Base-by-base conservation (phyloP, 345 rosid species). In the Gossypium mustelinum region DNA sequence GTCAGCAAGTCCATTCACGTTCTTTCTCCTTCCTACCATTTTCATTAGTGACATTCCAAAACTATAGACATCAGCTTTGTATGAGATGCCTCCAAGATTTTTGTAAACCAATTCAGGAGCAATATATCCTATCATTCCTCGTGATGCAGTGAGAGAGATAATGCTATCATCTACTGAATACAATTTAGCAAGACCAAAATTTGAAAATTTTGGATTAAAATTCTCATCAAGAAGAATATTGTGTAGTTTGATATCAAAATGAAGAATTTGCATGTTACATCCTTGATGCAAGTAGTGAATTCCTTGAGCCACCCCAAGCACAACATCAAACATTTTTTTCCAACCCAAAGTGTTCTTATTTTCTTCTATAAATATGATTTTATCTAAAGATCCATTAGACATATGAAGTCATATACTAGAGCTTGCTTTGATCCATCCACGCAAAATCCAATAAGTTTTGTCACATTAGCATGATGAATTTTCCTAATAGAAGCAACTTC, bases 401-500 rank as follows among this genome's bases (percentile, higher is more conserved):
- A 76, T 20, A 20, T 69, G 34, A 57, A 69, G 3, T 69, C 74
- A 47, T 69, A 70, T 1, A 76, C 20, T 11, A 69, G 75, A 10
- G 74, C 79, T 9, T 61, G 58, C 16, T 76, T 76, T 2, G 74
- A 69, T 25, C 75, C 39, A 3, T 76, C 62, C 3, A 39, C 20
- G 3, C 68, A 63, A 34, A 29, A 63, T 34, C 48, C 45, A 34
- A 63, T 9, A 39, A 63, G 68, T 63, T 41, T 41, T 9, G 22
- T 7, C 20, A 63, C 22, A 63, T 39, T 63, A 16, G 16, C 11
- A 2, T 63, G 68, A 63, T 63, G 22, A 59, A 59, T 59, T 9
- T 41, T 59, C 39, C 41, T 17, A 11, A 59, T 25, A 9, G 63
- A 8, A 11, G 68, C 68, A 4, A 63, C 5, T 63, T 63, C 48